Percentiles rank a stretch among this genome's conserved stretches.
phyloP scores from a whole-genome alignment of 768 basidiomycete species.

The Suillus subaureus region DNA sequence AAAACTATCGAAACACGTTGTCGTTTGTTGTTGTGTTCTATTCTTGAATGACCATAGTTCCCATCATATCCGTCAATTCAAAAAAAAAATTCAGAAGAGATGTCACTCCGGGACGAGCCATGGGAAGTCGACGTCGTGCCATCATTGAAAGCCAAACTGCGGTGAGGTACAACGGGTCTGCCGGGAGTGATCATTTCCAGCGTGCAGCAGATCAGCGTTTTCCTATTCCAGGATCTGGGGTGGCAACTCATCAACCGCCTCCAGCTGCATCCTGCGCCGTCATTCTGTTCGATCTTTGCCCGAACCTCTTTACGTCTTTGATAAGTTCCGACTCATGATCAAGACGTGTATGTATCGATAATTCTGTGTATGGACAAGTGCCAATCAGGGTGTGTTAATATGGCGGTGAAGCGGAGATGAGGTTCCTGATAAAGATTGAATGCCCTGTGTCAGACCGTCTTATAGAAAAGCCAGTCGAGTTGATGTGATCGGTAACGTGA shows the following conservation, averaged over 20 bases:
- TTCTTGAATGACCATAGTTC: background rate
- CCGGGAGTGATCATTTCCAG: background rate
- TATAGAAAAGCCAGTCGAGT: background rate
- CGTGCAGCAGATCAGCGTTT: background rate
- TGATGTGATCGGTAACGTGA: background rate
- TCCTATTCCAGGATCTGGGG: background rate
- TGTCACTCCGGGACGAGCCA: background rate
- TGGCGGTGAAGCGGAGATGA: slow-evolving; percentile 6
- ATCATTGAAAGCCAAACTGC: background rate
- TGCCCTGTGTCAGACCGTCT: background rate
- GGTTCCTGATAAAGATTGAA: background rate
- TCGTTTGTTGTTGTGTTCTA: background rate
- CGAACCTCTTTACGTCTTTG: background rate
- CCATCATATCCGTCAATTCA: background rate
- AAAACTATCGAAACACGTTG: slow-evolving; percentile 1
- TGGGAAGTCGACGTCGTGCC: background rate
- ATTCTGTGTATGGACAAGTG: background rate
- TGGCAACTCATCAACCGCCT: background rate
- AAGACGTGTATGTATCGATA: background rate
- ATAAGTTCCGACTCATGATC: background rate
- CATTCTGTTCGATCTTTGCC: background rate
- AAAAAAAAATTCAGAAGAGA: background rate
- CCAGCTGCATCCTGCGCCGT: background rate
- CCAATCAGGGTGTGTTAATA: slow-evolving; percentile 2
- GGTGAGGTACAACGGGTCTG: background rate